Percentiles rank a stretch among this genome's conserved stretches.
Conservation (phyloP, 805 yeast species). For the Barnettozyma vustinii region DNA sequence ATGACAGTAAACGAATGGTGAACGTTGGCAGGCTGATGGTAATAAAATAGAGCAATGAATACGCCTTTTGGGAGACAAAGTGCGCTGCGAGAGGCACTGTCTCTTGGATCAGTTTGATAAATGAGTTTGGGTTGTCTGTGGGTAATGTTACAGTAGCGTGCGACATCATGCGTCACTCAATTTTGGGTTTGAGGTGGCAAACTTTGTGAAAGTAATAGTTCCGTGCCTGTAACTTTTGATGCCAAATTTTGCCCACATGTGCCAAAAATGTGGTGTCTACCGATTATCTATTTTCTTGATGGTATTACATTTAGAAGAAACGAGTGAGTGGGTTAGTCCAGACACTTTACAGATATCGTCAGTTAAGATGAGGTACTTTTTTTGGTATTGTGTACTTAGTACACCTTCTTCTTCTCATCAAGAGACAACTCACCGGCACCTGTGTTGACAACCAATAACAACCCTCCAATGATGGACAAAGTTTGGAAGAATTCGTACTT, state of each 20-base stretch:
- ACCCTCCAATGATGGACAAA: slow-evolving; percentile 90
- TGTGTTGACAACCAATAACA: slow-evolving; percentile 82
- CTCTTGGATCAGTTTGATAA: not conserved
- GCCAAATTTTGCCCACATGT: not conserved
- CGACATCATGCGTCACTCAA: not conserved
- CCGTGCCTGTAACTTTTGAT: not conserved
- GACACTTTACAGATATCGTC: not conserved
- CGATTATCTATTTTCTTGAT: no score
- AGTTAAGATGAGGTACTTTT: not conserved
- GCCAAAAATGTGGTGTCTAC: not conserved
- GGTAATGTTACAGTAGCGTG: not conserved
- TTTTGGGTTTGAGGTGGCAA: not conserved
- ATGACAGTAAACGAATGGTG: slow-evolving; percentile 28
- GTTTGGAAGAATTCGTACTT: slow-evolving; percentile 95
- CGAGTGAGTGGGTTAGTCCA: not conserved
- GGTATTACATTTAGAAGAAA: no score
- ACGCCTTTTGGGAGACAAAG: not conserved
- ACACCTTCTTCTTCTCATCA: slow-evolving; percentile 93
- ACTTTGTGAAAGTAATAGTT: no score
- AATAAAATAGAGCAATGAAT: slow-evolving; percentile 6
- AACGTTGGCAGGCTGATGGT: slow-evolving; percentile 27
- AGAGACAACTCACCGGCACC: slow-evolving; percentile 94
- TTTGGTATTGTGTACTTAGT: slow-evolving; percentile 33
- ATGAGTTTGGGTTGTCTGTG: not conserved
- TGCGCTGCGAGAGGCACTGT: not conserved